A percentile compares a stretch with the other conserved stretches of the same genome.
These are phyloP conservation scores for Thinopyrum elongatum DNA, from an alignment of 176 grass and related monocot species.

Conservation along the genomic window DNA sequence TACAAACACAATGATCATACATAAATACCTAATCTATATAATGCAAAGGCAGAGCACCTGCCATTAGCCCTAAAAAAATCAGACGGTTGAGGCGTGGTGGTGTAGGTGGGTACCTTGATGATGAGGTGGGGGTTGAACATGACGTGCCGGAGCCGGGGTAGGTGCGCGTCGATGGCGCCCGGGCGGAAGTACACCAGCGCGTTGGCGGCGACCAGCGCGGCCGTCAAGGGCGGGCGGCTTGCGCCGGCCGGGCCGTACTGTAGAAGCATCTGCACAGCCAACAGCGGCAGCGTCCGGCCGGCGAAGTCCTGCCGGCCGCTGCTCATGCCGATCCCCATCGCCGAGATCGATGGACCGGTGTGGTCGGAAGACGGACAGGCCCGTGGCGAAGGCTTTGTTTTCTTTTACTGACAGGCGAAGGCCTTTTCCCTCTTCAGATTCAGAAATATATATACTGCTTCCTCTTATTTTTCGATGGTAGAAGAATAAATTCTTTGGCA, in stretches of 20 bases:
- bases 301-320: not conserved
- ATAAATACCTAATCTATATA: too few species aligned
- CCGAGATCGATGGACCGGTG: conserved; percentile 4
- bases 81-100: not conserved
- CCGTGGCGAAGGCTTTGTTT: not conserved
- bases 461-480: not conserved
- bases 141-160: conserved; percentile 48
- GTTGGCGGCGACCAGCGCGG: conserved; percentile 71
- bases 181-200: conserved; percentile 74
- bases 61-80: too few species aligned
- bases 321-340: not conserved
- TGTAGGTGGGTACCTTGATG: conserved; percentile 49
- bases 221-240: conserved; percentile 62
- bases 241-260: conserved; percentile 52
- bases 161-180: conserved; percentile 50
- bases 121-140: conserved; percentile 83
- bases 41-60: too few species aligned
- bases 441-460: not conserved
- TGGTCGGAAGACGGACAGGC: not conserved
- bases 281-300: conserved; percentile 52
- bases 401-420: not conserved
- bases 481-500: not conserved
- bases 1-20: too few species aligned
- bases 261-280: conserved; percentile 55
- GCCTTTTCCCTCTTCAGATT: not conserved